Evolutionary conservation across 2,329 filamentous ascomycete species (phyloP), one percentile per base, ranked within the genome.

Genomic region (Aspergillus glaucus): DNA sequence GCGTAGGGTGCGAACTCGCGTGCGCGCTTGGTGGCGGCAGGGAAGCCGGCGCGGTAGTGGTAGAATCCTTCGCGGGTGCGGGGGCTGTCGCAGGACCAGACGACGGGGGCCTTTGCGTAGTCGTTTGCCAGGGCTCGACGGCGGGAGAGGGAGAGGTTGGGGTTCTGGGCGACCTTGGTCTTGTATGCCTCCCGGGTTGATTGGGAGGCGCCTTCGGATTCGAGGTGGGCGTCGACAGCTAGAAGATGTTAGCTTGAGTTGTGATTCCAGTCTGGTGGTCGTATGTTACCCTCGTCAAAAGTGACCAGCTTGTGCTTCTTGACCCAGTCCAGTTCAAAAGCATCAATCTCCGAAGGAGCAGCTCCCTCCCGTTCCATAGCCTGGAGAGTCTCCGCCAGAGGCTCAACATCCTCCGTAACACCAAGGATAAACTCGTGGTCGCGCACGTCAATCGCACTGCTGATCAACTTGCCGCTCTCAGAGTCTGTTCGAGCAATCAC

Each of bases 361-460:
- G 88, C 88, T 32, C 93, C 93, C 30, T 79, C 73, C 47, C 84
- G 75, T 65, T 98, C 93, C 89, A 97, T 95, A 21, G 79, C 80
- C 64, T 96, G 92, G 30, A 98, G 77, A 0, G 86, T 88, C 67
- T 97, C 93, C 17, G 92, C 87, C 3, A 97, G 77, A 2, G 91
- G 87, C 57, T 89, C 85, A 7, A 84, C 77, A n/a, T 84, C 77
- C 9, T 93, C 86, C 0, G 87, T 80, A 3, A 95, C 82, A 47
- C 92, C 92, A 21, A 95, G 84, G 62, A 98, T 95, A 73, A 92
- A 97, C 69, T 97, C 92, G 69, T 98, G 93, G 64, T 98, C 93
- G 50, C 93, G 86, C 5, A 90, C 86, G 64, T 98, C 93, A 54
- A 98, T 87, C 12, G 90, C 88, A 51, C 87, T 95, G 50, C 87